phyloP scores from a whole-genome alignment of 176 grass and related monocot genomes.

The Oryza longistaminata region DNA sequence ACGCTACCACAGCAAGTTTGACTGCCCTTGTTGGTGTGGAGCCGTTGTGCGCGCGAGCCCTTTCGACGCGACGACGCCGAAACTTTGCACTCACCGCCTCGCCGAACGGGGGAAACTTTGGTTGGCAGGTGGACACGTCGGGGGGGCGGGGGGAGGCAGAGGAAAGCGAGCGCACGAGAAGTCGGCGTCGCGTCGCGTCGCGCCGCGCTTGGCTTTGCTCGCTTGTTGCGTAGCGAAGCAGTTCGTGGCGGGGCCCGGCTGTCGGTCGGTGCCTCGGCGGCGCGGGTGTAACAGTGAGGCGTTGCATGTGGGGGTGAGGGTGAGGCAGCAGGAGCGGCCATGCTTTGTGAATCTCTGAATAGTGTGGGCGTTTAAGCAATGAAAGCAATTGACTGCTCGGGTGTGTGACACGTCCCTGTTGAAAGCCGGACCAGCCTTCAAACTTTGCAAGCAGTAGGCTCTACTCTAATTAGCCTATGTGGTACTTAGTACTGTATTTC shows the following conservation, averaged over 20 bases:
- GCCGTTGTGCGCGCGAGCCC: neutral
- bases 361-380: neutral
- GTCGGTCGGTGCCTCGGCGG: neutral
- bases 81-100: neutral
- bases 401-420: no score
- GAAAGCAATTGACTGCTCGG: neutral
- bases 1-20: no score
- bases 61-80: neutral
- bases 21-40: no score
- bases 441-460: no score
- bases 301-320: neutral
- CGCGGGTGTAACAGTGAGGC: neutral
- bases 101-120: neutral
- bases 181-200: neutral
- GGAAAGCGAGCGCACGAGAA: neutral
- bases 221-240: neutral
- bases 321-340: neutral
- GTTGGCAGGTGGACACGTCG: neutral
- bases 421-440: no score
- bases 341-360: neutral
- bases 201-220: neutral
- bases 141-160: neutral
- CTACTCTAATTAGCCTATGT: no score
- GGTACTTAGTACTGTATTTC: no score
- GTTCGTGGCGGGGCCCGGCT: neutral